These are phyloP conservation scores for Ogataea paraovalis DNA, from an alignment of 805 yeast genomes.

Conservation along the genomic window DNA sequence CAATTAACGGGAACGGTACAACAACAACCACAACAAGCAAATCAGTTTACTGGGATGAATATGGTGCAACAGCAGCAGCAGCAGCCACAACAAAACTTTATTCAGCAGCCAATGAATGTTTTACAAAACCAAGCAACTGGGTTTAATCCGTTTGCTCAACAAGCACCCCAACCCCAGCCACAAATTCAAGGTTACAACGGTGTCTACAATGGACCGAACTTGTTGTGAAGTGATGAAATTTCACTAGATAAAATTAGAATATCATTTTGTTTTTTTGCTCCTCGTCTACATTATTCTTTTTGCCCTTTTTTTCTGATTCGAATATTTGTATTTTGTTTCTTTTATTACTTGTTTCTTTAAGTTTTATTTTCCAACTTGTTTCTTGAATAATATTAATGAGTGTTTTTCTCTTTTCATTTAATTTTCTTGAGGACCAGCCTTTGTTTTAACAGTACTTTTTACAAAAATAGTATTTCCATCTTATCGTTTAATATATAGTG, in stretches of 20 bases:
- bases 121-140: constrained; percentile 7
- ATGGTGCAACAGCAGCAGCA: constrained; percentile 8
- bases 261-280: not conserved
- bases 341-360: not conserved
- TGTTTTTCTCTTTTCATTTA: not conserved
- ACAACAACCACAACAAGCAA: constrained; percentile 7
- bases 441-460: no score
- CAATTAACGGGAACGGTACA: not conserved
- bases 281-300: not conserved
- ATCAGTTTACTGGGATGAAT: constrained; percentile 8
- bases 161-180: constrained; percentile 9
- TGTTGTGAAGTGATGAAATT: constrained; percentile 11
- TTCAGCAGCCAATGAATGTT: not conserved
- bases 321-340: not conserved
- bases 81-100: constrained; percentile 8
- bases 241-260: not conserved
- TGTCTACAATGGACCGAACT: constrained; percentile 29
- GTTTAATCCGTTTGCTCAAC: constrained; percentile 18
- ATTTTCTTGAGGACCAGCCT: not conserved
- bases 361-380: not conserved
- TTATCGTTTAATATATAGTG: no score
- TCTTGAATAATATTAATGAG: not conserved
- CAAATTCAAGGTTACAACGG: constrained; percentile 8
- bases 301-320: not conserved
- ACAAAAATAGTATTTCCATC: no score